Evolutionary conservation across 805 yeast genomes (phyloP).

Genomic region (Zygoascus bituminiphila): DNA sequence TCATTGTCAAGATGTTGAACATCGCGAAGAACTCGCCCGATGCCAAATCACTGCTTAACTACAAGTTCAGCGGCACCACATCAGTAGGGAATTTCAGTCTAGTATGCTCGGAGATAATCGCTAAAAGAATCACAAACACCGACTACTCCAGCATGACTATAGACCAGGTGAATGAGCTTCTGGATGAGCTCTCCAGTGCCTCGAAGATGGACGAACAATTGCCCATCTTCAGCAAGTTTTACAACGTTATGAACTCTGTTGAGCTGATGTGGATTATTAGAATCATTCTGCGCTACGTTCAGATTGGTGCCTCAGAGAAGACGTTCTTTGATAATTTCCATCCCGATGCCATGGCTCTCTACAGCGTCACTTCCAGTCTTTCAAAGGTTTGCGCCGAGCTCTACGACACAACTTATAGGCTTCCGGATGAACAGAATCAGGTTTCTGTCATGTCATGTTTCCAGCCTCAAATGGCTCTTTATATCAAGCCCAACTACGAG

Average conservation of each 20-base stretch:
- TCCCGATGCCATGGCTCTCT: conserved; percentile 63
- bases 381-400: conserved; percentile 52
- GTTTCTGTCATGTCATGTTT: conserved; percentile 49
- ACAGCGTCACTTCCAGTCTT: conserved; percentile 57
- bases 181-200: conserved; percentile 35
- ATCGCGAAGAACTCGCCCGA: conserved; percentile 57
- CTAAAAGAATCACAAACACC: conserved; percentile 38
- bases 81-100: conserved; percentile 41
- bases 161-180: conserved; percentile 39
- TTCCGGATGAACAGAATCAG: conserved; percentile 32
- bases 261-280: conserved; percentile 66
- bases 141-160: conserved; percentile 35
- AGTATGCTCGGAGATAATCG: conserved; percentile 41
- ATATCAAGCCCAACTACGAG: conserved; percentile 42
- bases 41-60: conserved; percentile 39
- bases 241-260: conserved; percentile 45
- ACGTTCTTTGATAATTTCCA: conserved; percentile 59
- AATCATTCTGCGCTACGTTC: conserved; percentile 44
- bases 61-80: conserved; percentile 40
- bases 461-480: conserved; percentile 67
- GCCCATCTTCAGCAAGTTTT: conserved; percentile 40
- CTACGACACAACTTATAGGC: conserved; percentile 39
- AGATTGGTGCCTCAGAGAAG: conserved; percentile 51
- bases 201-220: conserved; percentile 33
- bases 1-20: conserved; percentile 40